phyloP scores from a whole-genome alignment of 169 alveolate species.

The Cryptosporidium xiaoi region DNA sequence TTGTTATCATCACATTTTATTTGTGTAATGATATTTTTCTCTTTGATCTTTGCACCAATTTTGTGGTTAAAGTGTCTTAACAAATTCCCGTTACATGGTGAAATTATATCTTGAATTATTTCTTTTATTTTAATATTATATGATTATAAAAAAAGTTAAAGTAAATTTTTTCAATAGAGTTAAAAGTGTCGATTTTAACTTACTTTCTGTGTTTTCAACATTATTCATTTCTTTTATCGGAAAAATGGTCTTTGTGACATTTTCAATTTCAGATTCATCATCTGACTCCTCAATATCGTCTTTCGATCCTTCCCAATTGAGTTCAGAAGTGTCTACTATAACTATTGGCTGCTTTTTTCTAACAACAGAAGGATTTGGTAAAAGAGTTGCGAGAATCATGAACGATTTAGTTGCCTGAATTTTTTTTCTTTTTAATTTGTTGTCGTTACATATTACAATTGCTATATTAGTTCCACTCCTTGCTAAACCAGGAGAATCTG shows the following conservation, averaged over 20 bases:
- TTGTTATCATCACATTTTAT: conserved; percentile 25
- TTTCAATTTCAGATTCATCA: conserved; percentile 4
- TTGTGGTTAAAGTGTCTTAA: conserved; percentile 17
- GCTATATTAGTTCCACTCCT: conserved; percentile 43
- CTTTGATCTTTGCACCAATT: conserved; percentile 23
- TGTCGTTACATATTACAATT: conserved; percentile 38
- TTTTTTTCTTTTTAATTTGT: neutral
- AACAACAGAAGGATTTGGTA: conserved; percentile 67
- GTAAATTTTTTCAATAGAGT: neutral
- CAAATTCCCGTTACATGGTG: conserved; percentile 57
- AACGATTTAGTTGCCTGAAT: conserved; percentile 50
- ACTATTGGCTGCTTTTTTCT: conserved; percentile 31
- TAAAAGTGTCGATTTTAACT: neutral
- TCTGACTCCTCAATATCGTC: neutral
- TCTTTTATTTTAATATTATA: conserved; percentile 8
- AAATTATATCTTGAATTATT: conserved; percentile 27
- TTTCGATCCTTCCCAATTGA: conserved; percentile 8
- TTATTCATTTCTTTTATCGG: conserved; percentile 14
- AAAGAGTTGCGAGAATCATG: conserved; percentile 22
- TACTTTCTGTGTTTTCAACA: conserved; percentile 29
- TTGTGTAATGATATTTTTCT: neutral
- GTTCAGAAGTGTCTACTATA: conserved; percentile 34
- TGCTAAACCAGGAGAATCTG: conserved; percentile 52
- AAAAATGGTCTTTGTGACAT: neutral
- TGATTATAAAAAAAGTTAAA: neutral